phyloP scores from a whole-genome alignment of 345 rosid species.

The Heritiera littoralis region DNA sequence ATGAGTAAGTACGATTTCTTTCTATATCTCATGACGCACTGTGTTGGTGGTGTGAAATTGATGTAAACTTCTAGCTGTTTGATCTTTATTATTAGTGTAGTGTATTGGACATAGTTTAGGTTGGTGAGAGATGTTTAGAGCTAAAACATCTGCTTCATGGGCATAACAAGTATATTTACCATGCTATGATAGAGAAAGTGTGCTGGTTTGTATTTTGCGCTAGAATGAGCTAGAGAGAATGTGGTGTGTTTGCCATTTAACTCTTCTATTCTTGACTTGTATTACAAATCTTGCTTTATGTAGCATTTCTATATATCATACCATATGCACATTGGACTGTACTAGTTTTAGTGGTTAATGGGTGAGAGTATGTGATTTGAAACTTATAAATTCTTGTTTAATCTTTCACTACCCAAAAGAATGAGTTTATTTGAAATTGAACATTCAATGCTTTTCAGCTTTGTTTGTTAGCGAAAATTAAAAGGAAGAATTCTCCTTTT shows the following conservation, averaged over 20 bases:
- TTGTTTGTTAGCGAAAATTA: not conserved
- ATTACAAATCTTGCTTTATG: not conserved
- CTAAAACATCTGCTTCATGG: not conserved
- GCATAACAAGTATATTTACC: not conserved
- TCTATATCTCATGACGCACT: not conserved
- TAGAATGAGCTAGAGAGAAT: not conserved
- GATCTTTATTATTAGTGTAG: not conserved
- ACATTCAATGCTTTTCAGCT: not conserved
- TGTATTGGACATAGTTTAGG: not conserved
- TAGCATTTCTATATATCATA: not conserved
- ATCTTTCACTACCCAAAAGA: not conserved
- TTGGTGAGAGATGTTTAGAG: not conserved
- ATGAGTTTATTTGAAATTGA: not conserved
- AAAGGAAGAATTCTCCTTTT: not conserved
- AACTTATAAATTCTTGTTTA: not conserved
- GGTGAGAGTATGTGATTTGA: not conserved
- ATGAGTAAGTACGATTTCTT: slow-evolving; percentile 44
- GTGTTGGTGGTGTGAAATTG: not conserved
- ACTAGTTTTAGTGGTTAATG: not conserved
- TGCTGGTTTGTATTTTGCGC: not conserved
- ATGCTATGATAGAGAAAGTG: not conserved
- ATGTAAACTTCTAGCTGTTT: not conserved
- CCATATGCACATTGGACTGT: not conserved
- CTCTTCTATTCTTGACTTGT: not conserved
- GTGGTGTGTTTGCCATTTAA: not conserved